These are phyloP conservation scores for Irpex sp. DNA, from an alignment of 1,284 basidiomycete genomes.

Conservation along the genomic window DNA sequence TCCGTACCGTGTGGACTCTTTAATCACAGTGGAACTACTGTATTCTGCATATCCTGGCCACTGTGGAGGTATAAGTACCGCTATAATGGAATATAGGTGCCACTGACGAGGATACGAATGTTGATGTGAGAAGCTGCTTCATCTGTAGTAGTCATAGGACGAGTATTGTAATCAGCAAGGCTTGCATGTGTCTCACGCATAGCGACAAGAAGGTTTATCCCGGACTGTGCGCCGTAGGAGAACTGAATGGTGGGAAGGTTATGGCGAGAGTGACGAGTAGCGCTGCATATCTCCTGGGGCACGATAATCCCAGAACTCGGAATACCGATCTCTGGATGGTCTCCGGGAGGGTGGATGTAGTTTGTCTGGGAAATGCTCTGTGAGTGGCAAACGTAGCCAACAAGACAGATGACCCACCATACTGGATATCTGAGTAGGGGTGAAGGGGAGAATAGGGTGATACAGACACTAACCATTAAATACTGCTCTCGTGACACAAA, in stretches of 20 bases:
- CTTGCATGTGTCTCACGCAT: background rate
- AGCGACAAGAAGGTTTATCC: background rate
- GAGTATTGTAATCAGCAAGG: background rate
- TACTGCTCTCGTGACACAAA: background rate
- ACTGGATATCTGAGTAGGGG: background rate
- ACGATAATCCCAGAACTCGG: background rate
- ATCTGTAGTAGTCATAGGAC: background rate
- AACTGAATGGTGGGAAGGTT: background rate
- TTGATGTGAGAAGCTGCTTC: background rate
- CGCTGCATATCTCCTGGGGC: background rate
- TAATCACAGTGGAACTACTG: background rate
- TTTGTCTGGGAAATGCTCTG: background rate
- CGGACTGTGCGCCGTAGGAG: background rate
- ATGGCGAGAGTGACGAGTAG: background rate
- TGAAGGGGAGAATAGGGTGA: background rate
- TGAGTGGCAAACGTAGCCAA: background rate
- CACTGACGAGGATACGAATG: background rate
- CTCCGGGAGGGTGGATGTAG: background rate
- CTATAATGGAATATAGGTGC: background rate
- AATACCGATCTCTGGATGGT: background rate
- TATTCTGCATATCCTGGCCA: background rate
- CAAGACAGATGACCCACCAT: background rate
- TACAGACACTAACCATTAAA: background rate
- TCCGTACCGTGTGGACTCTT: background rate
- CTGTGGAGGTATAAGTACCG: background rate